These are phyloP conservation scores for Salix brachista DNA, from an alignment of 345 rosid genomes.

Conservation along the genomic window DNA sequence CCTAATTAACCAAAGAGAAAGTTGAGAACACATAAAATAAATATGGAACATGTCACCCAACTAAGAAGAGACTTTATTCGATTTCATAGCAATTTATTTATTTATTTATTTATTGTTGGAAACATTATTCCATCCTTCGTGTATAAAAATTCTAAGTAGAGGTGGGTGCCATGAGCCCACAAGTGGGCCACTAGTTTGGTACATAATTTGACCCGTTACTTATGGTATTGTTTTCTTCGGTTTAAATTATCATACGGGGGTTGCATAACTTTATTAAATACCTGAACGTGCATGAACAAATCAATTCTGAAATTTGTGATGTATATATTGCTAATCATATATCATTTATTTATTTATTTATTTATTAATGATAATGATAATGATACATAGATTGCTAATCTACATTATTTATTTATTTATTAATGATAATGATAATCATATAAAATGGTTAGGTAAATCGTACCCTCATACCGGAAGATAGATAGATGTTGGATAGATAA, in stretches of 20 bases:
- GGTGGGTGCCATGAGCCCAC: background rate
- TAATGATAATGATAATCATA: background rate
- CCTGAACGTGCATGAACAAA: background rate
- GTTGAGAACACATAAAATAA: background rate
- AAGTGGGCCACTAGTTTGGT: background rate
- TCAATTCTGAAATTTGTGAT: background rate
- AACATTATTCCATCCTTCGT: background rate
- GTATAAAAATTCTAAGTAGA: too few species aligned
- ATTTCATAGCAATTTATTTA: background rate
- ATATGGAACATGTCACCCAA: background rate
- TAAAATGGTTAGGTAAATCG: too few species aligned
- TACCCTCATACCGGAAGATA: too few species aligned
- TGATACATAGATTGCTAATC: too few species aligned
- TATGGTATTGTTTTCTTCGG: background rate
- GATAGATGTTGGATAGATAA: too few species aligned
- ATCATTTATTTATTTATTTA: too few species aligned
- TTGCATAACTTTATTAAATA: background rate
- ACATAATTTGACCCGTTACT: background rate
- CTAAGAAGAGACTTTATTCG: background rate
- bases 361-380: too few species aligned
- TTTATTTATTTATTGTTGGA: background rate
- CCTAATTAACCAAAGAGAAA: background rate
- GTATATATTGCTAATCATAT: background rate
- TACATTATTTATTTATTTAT: too few species aligned
- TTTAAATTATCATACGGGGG: background rate